Evolutionary conservation across 2,329 filamentous ascomycete genomes (phyloP).

Genomic region (Exophiala sp.): DNA sequence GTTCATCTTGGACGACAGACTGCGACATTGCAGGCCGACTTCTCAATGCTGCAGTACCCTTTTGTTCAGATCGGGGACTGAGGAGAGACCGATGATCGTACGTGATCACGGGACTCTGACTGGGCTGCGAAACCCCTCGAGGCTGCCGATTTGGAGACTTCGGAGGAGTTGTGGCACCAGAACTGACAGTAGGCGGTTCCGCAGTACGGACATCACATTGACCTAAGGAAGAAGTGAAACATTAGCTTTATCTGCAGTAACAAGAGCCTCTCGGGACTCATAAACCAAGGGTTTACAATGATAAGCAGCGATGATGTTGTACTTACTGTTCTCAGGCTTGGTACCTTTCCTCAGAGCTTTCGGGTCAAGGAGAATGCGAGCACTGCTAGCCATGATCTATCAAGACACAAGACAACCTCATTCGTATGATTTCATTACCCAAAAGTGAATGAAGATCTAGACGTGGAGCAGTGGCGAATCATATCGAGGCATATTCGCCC

Average conservation of each 20-base stretch:
- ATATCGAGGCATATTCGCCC: neutral
- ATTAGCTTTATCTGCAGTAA: too few species aligned
- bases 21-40: neutral
- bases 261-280: too few species aligned
- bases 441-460: conserved; percentile 1
- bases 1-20: neutral
- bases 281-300: too few species aligned
- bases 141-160: neutral
- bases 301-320: neutral
- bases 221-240: neutral
- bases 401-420: neutral
- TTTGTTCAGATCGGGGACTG: neutral
- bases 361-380: conserved; percentile 42
- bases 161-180: neutral
- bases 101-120: neutral
- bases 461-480: conserved; percentile 16
- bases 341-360: conserved; percentile 37
- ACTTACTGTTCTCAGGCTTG: conserved; percentile 18
- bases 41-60: neutral
- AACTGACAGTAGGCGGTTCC: neutral
- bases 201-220: neutral
- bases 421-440: neutral
- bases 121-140: neutral
- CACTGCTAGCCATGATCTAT: conserved; percentile 35
- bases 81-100: conserved; percentile 10